Base-by-base conservation (phyloP, 768 basidiomycete species). In the button mushroom (Agaricus bisporus) region DNA sequence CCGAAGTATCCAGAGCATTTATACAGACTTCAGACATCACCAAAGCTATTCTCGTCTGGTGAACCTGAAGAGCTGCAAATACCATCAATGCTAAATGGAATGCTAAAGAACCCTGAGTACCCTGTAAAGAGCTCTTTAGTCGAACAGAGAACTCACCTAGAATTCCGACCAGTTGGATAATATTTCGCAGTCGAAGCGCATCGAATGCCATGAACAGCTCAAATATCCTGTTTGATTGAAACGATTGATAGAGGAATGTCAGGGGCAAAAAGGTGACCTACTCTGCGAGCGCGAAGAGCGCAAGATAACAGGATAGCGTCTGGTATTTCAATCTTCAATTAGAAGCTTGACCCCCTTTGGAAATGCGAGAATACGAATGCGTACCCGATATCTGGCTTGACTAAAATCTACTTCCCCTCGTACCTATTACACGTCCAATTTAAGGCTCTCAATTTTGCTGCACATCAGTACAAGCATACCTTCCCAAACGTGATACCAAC, bases 291-390 rank as follows among this genome's bases (percentile, higher is more conserved):
- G 84, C 83, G 65, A 91, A 93, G 6, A 93, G 73, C 3, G 88
- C 88, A 5, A 93, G 80, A 65, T 91, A 93, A 67, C 90, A 91
- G 57, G 89, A 85, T 49, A 91, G 65, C 11, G 90, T 91, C 85
- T 89, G 47, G 28, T 17, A 49, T 15, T 35, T 18, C 35, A 12
- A 22, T 35, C n/a, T 38, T 22, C 11, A 22, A 6, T 35, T 22
- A 10, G 18, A 35, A n/a, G n/a, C 55, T 11, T 5, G 28, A n/a
- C 36, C 14, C 10, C 10, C 37, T 11, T 45, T 11, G 28, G 25
- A 26, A 5, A 7, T n/a, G 26, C 15, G 44, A 22, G 26, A n/a
- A 20, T n/a, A n/a, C 17, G 20, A 43, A 43, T 12, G 17, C 57
- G 20, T 57, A 80, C 86, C 70, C 85, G 86, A 70, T 83, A 86